Percentiles rank a stretch among this genome's conserved stretches.
These are phyloP conservation scores for Cicer judaicum DNA, from an alignment of 306 rosid species.

Conservation along the genomic window DNA sequence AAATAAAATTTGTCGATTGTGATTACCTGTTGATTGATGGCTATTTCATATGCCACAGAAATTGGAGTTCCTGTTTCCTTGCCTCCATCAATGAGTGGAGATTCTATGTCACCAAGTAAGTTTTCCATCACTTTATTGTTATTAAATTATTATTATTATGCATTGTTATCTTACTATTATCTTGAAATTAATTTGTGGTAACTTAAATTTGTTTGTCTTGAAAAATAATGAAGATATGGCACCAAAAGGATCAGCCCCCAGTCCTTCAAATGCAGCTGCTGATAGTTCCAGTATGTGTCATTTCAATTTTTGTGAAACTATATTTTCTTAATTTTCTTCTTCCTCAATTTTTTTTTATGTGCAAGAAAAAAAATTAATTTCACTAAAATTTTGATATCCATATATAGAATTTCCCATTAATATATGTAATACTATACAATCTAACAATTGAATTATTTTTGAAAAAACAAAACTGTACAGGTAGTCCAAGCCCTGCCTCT, in stretches of 20 bases:
- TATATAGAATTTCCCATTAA: background rate
- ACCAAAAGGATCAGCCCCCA: slow-evolving; percentile 1
- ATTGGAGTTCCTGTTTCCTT: slow-evolving; percentile 53
- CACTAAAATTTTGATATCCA: background rate
- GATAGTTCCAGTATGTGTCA: background rate
- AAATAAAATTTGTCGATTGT: too few relatives aligned
- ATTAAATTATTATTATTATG: background rate
- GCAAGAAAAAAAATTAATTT: background rate
- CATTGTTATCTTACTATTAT: background rate
- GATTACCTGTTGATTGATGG: too few relatives aligned
- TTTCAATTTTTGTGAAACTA: background rate
- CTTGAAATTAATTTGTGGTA: background rate
- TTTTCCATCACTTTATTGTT: background rate
- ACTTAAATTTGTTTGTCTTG: background rate
- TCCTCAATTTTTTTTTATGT: background rate
- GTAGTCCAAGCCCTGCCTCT: slow-evolving; percentile 12
- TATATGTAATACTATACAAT: background rate
- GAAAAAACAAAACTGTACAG: slow-evolving; percentile 30
- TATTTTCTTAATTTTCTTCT: too few relatives aligned
- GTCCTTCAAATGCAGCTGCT: slow-evolving; percentile 21
- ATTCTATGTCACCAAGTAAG: slow-evolving; percentile 46
- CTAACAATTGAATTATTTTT: background rate
- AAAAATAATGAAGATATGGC: slow-evolving; percentile 42
- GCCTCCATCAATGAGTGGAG: slow-evolving; percentile 45
- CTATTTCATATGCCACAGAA: slow-evolving; percentile 29